Evolutionary conservation across 2,329 filamentous ascomycete species (phyloP).

Genomic region (Aureobasidium sp.): DNA sequence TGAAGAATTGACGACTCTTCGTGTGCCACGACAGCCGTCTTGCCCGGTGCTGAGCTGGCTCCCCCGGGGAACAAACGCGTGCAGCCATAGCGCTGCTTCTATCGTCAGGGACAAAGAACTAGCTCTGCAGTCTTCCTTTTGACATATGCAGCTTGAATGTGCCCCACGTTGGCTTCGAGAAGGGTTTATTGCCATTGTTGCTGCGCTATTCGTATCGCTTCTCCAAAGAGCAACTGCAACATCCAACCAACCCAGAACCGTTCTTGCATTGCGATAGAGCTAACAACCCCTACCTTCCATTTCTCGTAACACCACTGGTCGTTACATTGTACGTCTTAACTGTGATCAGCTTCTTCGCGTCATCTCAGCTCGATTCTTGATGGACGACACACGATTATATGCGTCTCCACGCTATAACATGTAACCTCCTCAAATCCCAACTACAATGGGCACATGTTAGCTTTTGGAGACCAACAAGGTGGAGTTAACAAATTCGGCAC

Average conservation of each 20-base stretch:
- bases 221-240: background rate
- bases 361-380: background rate
- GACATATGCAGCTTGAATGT: background rate
- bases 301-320: background rate
- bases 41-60: background rate
- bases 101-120: background rate
- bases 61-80: conserved; percentile 6
- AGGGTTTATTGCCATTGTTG: background rate
- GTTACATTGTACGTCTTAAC: background rate
- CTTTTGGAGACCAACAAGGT: background rate
- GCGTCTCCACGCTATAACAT: background rate
- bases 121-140: conserved; percentile 11
- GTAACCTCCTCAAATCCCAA: background rate
- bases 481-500: background rate
- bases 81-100: conserved; percentile 4
- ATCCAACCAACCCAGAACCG: background rate
- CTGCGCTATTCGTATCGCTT: background rate
- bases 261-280: background rate
- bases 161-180: background rate
- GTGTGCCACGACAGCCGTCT: conserved; percentile 10
- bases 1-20: background rate
- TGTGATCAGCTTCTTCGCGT: background rate
- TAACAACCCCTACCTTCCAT: background rate
- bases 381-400: background rate
- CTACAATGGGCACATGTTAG: background rate